These are phyloP conservation scores for Oryza nivara DNA, from an alignment of 176 grass and related monocot species.

Conservation along the genomic window DNA sequence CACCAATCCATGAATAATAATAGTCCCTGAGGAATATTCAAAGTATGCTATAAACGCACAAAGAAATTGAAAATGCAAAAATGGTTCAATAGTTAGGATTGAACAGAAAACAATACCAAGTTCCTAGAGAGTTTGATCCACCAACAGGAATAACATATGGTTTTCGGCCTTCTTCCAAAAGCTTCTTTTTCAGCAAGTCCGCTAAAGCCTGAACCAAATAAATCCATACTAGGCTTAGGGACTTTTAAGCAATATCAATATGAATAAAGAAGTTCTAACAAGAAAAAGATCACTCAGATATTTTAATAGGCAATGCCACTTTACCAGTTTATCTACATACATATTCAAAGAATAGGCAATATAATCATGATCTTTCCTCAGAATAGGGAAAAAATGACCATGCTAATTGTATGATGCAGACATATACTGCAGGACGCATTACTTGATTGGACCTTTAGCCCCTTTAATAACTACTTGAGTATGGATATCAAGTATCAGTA, in stretches of 20 bases:
- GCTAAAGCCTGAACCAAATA: slow-evolving; percentile 66
- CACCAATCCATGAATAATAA: slow-evolving; percentile 8
- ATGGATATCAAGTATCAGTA: background rate
- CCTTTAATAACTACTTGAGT: background rate
- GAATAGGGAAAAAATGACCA: background rate
- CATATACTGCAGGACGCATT: background rate
- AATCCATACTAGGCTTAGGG: background rate
- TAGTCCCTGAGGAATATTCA: background rate
- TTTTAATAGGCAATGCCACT: background rate
- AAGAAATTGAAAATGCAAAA: background rate
- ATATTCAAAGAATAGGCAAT: background rate
- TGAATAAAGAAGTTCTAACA: background rate
- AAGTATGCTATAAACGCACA: background rate
- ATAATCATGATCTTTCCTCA: background rate
- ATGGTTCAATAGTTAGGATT: background rate
- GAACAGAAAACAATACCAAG: slow-evolving; percentile 61
- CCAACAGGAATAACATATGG: slow-evolving; percentile 97
- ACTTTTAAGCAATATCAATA: slow-evolving; percentile 6
- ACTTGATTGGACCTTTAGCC: background rate
- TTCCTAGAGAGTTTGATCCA: slow-evolving; percentile 95
- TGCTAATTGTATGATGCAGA: background rate
- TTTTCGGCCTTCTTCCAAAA: slow-evolving; percentile 81
- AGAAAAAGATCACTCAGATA: background rate
- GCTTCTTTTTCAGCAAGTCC: slow-evolving; percentile 76
- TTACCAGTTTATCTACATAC: too few relatives aligned